Evolutionary conservation across 2,329 filamentous ascomycete genomes (phyloP).

Genomic region (Parasarocladium wereldwijsianum): DNA sequence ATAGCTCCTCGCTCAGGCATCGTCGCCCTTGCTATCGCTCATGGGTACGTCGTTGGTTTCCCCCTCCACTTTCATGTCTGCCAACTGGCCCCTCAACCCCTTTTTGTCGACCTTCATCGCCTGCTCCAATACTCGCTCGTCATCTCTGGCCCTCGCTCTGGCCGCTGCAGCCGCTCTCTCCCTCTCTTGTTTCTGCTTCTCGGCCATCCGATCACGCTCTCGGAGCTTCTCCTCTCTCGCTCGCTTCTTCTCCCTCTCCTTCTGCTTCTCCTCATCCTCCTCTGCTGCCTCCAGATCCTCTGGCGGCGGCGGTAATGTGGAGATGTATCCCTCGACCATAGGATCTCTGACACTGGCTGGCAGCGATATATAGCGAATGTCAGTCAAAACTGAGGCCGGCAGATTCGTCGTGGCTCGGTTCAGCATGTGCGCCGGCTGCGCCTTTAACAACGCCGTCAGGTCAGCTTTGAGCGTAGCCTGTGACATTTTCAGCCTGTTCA

Average conservation of each 20-base stretch:
- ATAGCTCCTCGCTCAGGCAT: too few species aligned
- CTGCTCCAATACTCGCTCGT: slow-evolving; percentile 51
- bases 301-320: slow-evolving; percentile 44
- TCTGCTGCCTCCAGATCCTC: slow-evolving; percentile 22
- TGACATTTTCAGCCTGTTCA: slow-evolving; percentile 51
- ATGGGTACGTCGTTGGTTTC: too few species aligned
- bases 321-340: slow-evolving; percentile 52
- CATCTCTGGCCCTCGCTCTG: slow-evolving; percentile 46
- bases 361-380: slow-evolving; percentile 57
- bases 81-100: slow-evolving; percentile 48
- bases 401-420: slow-evolving; percentile 47
- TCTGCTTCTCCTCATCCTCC: slow-evolving; percentile 36
- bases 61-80: slow-evolving; percentile 13
- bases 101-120: slow-evolving; percentile 56
- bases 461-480: slow-evolving; percentile 54
- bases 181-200: slow-evolving; percentile 47
- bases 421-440: slow-evolving; percentile 40
- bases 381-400: slow-evolving; percentile 46
- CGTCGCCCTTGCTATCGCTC: slow-evolving; percentile 9
- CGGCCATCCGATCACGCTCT: slow-evolving; percentile 46
- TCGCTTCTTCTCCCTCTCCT: slow-evolving; percentile 33
- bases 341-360: slow-evolving; percentile 45
- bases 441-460: slow-evolving; percentile 48
- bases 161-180: slow-evolving; percentile 44
- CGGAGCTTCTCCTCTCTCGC: slow-evolving; percentile 52